Base-by-base conservation (phyloP, 116 monocot species). In the Cymodocea nodosa region DNA sequence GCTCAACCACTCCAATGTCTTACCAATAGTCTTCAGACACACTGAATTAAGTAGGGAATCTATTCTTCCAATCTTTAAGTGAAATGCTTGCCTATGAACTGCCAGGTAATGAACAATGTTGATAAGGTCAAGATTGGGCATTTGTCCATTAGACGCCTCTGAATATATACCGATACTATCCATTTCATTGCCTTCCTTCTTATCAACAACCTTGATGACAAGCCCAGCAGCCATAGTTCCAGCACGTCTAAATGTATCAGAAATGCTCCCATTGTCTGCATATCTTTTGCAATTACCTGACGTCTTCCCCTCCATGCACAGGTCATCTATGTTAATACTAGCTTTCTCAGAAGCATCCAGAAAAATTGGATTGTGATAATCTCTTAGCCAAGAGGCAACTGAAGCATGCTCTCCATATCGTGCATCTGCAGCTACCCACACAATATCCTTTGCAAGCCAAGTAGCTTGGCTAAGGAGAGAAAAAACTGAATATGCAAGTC, bases 111-210 rank as follows among this genome's bases (percentile, higher is more conserved):
- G 86, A 5, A 83, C 94, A 60, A 84, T 78, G 71, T 94, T 94
- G 65, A 94, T 74, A 62, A 94, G 89, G 64, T 94, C 94, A 57
- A 94, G 70, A 35, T 94, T 94, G 39, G 94, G 94, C 94, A 94
- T 94, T 72, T 94, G 94, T 9, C 94, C 94, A 86, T 94, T 94
- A 14, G 94, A 86, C 49, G 86, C 94, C 78, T 94, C 94, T 54
- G 94, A 77, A 82, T 72, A 82, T 63, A 94, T 84, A 49, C 74
- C 82, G 52, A 94, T 71, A 58, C 72, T 76, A 77, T 94, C 94
- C 67, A 68, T 78, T 25, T 77, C 73, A 34, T 30, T 73, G 66
- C 62, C 73, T 72, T 69, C 80, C 36, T 71, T 77, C 44, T 52
- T 74, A 8, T 86, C 89, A 15, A 58, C 59, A 15, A 89, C 86